These are phyloP conservation scores for Umbelopsis isabellina DNA, from an alignment of 192 early-diverging fungal species.

Conservation along the genomic window DNA sequence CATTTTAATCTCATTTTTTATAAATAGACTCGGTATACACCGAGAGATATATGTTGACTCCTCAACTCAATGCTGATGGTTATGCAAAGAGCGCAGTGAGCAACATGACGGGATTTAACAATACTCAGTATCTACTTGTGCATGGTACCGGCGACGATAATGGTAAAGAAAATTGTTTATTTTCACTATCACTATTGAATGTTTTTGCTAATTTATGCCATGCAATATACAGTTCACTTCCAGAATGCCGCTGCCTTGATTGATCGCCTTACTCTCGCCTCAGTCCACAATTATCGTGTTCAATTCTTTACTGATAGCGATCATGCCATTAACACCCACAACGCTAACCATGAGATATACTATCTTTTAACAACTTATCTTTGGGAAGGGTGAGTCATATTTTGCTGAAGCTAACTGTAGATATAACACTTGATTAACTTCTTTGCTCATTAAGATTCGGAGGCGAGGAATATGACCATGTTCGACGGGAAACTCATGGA, in stretches of 20 bases:
- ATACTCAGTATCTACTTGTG: conserved; percentile 78
- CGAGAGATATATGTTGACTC: conserved; percentile 96
- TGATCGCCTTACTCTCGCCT: conserved; percentile 72
- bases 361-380: conserved; percentile 42
- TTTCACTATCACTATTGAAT: background rate
- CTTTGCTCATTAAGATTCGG: conserved; percentile 29
- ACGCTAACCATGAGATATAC: conserved; percentile 67
- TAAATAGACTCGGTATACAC: conserved; percentile 87
- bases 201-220: background rate
- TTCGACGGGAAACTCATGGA: conserved; percentile 33
- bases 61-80: conserved; percentile 72
- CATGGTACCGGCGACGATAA: conserved; percentile 93
- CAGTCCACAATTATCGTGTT: conserved; percentile 79
- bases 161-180: conserved; percentile 40
- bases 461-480: conserved; percentile 39
- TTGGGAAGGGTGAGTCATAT: conserved; percentile 31
- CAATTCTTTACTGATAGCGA: conserved; percentile 91
- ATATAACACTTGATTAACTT: background rate
- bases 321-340: conserved; percentile 80
- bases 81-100: conserved; percentile 77
- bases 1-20: background rate
- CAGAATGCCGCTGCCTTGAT: conserved; percentile 86
- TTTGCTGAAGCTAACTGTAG: background rate
- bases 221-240: conserved; percentile 72
- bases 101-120: conserved; percentile 82